phyloP scores from a whole-genome alignment of 2,329 filamentous ascomycete species.

The Fusarium oligoseptatum region DNA sequence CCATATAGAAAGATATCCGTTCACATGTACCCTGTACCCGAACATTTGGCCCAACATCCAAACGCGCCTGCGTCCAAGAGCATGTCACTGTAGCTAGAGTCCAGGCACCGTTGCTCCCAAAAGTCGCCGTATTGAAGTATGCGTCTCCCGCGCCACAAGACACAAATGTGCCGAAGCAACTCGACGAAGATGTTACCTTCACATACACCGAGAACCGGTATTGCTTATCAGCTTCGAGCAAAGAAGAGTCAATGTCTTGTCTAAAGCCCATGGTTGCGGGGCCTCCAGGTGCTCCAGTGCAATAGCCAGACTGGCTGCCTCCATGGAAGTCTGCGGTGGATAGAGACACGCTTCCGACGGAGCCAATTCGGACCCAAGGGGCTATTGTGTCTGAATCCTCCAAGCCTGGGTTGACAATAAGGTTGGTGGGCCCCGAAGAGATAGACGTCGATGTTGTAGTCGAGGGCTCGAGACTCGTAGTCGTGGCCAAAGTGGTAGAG shows the following conservation, averaged over 20 bases:
- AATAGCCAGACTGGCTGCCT: neutral
- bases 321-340: neutral
- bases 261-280: neutral
- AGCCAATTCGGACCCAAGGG: neutral
- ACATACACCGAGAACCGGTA: slow-evolving; percentile 1
- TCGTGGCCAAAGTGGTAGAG: neutral
- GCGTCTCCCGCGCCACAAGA: neutral
- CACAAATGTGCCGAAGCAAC: neutral
- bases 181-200: neutral
- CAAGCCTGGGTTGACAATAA: neutral
- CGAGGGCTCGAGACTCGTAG: neutral
- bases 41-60: neutral
- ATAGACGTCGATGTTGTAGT: neutral
- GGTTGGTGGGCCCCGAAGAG: neutral
- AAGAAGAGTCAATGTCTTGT: neutral
- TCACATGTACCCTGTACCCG: neutral
- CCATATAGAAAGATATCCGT: neutral
- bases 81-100: neutral
- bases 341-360: neutral
- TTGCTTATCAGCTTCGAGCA: slow-evolving; percentile 2
- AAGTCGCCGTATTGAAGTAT: neutral
- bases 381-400: neutral
- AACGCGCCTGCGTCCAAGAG: slow-evolving; percentile 11
- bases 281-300: neutral
- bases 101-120: neutral